phyloP scores from a whole-genome alignment of 1,139 yeast genomes.

The Kazachstania sp. region DNA sequence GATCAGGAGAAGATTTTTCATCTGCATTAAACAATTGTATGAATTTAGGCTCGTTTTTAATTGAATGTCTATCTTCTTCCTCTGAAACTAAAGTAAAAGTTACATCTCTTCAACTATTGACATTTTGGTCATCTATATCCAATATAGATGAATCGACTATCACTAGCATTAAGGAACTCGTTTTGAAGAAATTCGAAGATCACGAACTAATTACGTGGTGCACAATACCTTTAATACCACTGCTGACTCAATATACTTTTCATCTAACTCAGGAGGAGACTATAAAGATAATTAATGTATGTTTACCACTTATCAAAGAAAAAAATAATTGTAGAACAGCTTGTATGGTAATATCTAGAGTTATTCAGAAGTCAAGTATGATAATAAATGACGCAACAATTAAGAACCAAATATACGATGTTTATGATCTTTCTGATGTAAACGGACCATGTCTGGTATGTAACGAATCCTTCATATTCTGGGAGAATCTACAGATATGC shows the following conservation, averaged over 20 bases:
- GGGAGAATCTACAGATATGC: slow-evolving; percentile 41
- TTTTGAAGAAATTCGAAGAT: slow-evolving; percentile 15
- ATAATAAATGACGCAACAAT: slow-evolving; percentile 34
- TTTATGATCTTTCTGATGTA: slow-evolving; percentile 46
- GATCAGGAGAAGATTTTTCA: slow-evolving; percentile 8
- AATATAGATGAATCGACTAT: slow-evolving; percentile 5
- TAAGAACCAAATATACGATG: slow-evolving; percentile 39
- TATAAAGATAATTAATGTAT: slow-evolving; percentile 33
- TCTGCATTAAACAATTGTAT: slow-evolving; percentile 13
- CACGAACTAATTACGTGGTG: slow-evolving; percentile 34
- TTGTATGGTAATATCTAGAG: slow-evolving; percentile 28
- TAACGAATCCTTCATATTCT: slow-evolving; percentile 43
- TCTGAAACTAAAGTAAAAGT: slow-evolving; percentile 7
- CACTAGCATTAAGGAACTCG: slow-evolving; percentile 6
- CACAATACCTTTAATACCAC: slow-evolving; percentile 31
- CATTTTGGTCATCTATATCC: slow-evolving; percentile 11
- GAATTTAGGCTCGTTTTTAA: slow-evolving; percentile 14
- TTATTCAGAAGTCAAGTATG: slow-evolving; percentile 19
- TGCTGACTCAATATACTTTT: slow-evolving; percentile 27
- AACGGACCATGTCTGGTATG: slow-evolving; percentile 48
- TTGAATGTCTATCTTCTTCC: slow-evolving; percentile 10
- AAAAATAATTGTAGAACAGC: slow-evolving; percentile 26
- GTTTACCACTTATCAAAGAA: slow-evolving; percentile 41
- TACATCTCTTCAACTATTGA: slow-evolving; percentile 17
- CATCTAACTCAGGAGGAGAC: slow-evolving; percentile 11